Evolutionary conservation across 176 grass and related monocot species (phyloP), one percentile per base, ranked within the genome.

Genomic region (Carex cristatella): DNA sequence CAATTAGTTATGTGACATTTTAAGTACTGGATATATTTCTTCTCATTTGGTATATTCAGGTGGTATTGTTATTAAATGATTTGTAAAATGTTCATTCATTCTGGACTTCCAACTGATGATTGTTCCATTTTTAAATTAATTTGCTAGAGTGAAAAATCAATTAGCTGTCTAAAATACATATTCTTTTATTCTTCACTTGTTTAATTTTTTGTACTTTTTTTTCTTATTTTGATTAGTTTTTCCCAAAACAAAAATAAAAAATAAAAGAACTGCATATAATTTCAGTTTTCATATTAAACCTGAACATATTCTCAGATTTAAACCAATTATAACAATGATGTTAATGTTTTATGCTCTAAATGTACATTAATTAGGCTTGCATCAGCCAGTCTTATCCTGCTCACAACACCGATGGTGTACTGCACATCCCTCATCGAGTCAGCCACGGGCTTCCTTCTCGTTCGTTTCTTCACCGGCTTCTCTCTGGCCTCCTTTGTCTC

Each of bases 401-500:
- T 94, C 46, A 97, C 94, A 13, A 92, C 94, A 7, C 94, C 92
- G 12, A 92, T 92, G 15, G 92, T 97, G 15, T 97, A 92, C 86
- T 92, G 54, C 92, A 87, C 87, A 0, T 12, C 94, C 76, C 23
- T 97, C 81, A 97, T 97, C 65, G 15, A 84, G 53, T 85, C 89
- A 1, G 77, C 94, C 1, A 63, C 87, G 0, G 65, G 79, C 0
- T 97, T 66, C 87, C 87, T 97, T 4, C 87, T 97, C 30, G 94
- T 86, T 31, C 90, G 94, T 11, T 97, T 97, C 90, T 92, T 97
- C 90, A 92, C 92, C 27, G 94, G 94, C 65, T 92, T 97, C 87
- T 94, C 94, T 32, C 94, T 97, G 2, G 94, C 92, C n/a, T 92
- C 94, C 13, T 97, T 97, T 83, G 94, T 97, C 76, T 97, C 94